A percentile compares a stretch with the other conserved stretches of the same genome.
phyloP scores from a whole-genome alignment of 2,329 filamentous ascomycete genomes.

The Cryphonectria japonica region DNA sequence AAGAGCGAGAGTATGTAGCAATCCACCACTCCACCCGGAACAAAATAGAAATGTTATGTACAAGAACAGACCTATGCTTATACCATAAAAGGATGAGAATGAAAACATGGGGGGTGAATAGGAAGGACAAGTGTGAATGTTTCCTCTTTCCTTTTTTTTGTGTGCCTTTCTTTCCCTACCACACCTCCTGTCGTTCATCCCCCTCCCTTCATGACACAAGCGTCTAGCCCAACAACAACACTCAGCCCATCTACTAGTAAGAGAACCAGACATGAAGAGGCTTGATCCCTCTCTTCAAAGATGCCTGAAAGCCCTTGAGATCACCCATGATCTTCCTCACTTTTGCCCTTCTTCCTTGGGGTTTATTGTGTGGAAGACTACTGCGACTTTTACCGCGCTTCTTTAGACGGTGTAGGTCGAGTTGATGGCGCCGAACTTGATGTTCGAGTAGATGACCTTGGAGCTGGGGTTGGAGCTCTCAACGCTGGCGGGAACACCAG shows the following conservation, averaged over 20 bases:
- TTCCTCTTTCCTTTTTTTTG: not conserved
- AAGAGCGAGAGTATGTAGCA: conserved; percentile 13
- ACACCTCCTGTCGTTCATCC: not conserved
- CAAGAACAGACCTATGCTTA: conserved; percentile 6
- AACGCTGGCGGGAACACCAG: conserved; percentile 55
- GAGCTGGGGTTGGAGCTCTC: conserved; percentile 51
- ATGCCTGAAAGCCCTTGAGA: not conserved
- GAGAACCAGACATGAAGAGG: not conserved
- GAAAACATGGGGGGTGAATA: not conserved
- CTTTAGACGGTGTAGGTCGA: conserved; percentile 48
- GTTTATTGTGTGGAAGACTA: too few relatives aligned
- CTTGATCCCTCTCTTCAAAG: not conserved
- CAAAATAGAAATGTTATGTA: conserved; percentile 5
- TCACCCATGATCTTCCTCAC: too few relatives aligned
- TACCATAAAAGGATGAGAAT: not conserved
- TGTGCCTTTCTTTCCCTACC: conserved; percentile 5
- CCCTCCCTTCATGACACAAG: not conserved
- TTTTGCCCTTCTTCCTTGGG: too few relatives aligned
- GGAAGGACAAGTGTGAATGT: not conserved
- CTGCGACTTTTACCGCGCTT: too few relatives aligned
- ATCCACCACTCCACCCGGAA: conserved; percentile 7
- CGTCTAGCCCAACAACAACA: not conserved
- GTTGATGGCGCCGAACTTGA: conserved; percentile 60
- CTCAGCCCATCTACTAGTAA: not conserved
- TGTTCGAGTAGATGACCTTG: conserved; percentile 62